Percentiles rank a stretch among this genome's conserved stretches.
Evolutionary conservation across 1,139 yeast species (phyloP).

Genomic region (Sugiyamaella sp.): DNA sequence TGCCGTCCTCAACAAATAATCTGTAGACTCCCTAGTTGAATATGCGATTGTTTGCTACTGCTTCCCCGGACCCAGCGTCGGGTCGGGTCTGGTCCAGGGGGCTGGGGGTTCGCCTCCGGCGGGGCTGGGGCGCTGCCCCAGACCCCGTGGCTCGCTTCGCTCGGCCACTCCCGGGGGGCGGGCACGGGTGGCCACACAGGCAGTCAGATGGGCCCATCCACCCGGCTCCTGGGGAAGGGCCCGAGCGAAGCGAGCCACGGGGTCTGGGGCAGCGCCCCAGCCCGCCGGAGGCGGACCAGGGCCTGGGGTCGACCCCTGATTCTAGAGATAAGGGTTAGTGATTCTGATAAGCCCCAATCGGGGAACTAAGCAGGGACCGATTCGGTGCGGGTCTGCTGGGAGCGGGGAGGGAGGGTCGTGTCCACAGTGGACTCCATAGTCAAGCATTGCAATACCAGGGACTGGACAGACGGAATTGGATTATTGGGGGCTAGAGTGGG

Average conservation of each 20-base stretch:
- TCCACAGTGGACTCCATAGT: too few species aligned
- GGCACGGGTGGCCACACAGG: too few species aligned
- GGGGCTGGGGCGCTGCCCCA: neutral
- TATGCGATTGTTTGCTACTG: neutral
- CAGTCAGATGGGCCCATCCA: too few species aligned
- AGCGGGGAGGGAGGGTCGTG: too few species aligned
- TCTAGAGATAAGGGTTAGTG: neutral
- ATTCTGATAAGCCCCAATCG: neutral
- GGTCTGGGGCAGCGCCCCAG: neutral
- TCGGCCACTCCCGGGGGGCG: neutral
- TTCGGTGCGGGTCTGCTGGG: too few species aligned
- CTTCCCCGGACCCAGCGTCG: too few species aligned
- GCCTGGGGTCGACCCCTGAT: neutral
- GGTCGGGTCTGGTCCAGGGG: conserved; percentile 1
- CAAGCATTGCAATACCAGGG: too few species aligned
- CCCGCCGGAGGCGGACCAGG: neutral
- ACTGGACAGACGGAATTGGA: too few species aligned
- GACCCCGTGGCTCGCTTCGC: conserved; percentile 1
- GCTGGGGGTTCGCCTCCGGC: conserved; percentile 1
- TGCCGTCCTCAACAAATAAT: conserved; percentile 22
- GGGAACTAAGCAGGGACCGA: too few species aligned
- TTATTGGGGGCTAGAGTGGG: too few species aligned
- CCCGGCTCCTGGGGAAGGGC: too few species aligned
- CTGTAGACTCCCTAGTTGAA: neutral
- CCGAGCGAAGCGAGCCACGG: neutral